phyloP scores from a whole-genome alignment of 208 protist genomes.

The Strigomonas culicis region DNA sequence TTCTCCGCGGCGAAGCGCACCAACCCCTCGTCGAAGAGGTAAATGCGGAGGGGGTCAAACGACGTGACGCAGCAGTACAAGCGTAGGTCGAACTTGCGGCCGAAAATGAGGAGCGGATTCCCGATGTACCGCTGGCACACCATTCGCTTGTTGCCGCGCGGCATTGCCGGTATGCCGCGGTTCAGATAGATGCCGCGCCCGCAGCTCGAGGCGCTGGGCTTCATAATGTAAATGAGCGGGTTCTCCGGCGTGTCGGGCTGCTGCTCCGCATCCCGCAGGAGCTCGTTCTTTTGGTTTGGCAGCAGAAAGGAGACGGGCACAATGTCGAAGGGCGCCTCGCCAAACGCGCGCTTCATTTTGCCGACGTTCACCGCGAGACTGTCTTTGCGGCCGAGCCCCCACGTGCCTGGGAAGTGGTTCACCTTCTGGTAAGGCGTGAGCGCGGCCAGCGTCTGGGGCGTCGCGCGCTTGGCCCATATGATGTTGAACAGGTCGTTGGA shows the following conservation, averaged over 20 bases:
- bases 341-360: constrained; percentile 32
- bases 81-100: constrained; percentile 96
- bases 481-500: constrained; percentile 87
- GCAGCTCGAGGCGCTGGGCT: constrained; percentile 92
- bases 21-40: constrained; percentile 93
- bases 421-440: constrained; percentile 87
- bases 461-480: constrained; percentile 90
- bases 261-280: constrained; percentile 59
- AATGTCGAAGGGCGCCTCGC: constrained; percentile 79
- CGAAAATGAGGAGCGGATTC: constrained; percentile 90
- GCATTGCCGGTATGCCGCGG: constrained; percentile 67
- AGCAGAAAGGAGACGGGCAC: constrained; percentile 89
- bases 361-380: constrained; percentile 91
- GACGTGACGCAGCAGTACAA: constrained; percentile 93
- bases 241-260: constrained; percentile 31
- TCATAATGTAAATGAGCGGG: constrained; percentile 91
- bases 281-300: constrained; percentile 67
- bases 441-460: constrained; percentile 64
- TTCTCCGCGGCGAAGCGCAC: constrained; percentile 92
- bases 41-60: constrained; percentile 86
- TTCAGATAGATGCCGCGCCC: constrained; percentile 93
- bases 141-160: constrained; percentile 88
- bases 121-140: constrained; percentile 94
- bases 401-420: constrained; percentile 96
- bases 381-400: constrained; percentile 91